Evolutionary conservation across 805 yeast genomes (phyloP).

Genomic region (Candida awuae): DNA sequence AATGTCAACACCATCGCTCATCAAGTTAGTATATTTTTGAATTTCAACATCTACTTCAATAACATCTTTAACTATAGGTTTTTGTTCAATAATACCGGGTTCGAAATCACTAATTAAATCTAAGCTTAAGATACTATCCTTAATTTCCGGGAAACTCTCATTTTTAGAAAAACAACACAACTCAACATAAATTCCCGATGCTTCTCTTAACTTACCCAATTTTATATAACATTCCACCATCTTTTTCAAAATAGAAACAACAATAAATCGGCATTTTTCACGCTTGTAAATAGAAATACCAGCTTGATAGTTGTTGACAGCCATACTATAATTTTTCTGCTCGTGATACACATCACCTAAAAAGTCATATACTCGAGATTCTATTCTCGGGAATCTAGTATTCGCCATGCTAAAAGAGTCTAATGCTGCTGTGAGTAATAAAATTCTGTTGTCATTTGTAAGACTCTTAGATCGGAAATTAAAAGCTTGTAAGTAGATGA

Average conservation of each 20-base stretch:
- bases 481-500: constrained; percentile 32
- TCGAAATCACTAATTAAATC: constrained; percentile 4
- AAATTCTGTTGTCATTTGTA: constrained; percentile 13
- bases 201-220: constrained; percentile 27
- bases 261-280: constrained; percentile 35
- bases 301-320: constrained; percentile 35
- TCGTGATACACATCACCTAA: constrained; percentile 42
- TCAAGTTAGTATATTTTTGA: constrained; percentile 4
- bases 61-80: constrained; percentile 2
- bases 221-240: constrained; percentile 33
- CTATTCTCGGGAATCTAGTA: constrained; percentile 31
- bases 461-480: constrained; percentile 9
- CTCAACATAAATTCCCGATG: constrained; percentile 29
- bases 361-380: constrained; percentile 38
- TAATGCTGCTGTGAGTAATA: constrained; percentile 30
- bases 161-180: constrained; percentile 14
- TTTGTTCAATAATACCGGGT: neutral
- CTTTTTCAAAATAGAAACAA: constrained; percentile 28
- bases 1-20: constrained; percentile 15
- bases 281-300: constrained; percentile 31
- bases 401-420: constrained; percentile 31
- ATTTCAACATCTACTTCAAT: constrained; percentile 5
- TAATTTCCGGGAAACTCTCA: neutral
- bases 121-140: constrained; percentile 1
- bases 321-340: constrained; percentile 30